Evolutionary conservation across 768 basidiomycete genomes (phyloP), one percentile per base, ranked within the genome.

Genomic region (Amanita polypyramis): DNA sequence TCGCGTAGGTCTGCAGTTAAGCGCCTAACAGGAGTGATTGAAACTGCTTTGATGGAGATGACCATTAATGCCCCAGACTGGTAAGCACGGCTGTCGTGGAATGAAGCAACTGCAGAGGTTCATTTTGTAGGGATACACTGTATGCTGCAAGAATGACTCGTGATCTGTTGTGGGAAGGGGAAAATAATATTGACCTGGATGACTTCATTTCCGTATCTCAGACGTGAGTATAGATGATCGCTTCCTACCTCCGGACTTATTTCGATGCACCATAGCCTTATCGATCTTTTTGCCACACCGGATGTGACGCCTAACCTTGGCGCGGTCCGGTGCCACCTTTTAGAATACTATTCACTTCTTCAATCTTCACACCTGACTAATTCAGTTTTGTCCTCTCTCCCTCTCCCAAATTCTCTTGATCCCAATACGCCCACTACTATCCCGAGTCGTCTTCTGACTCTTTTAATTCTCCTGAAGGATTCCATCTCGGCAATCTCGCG

Each of bases 51-150:
- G 52, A 62, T 82, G 19, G 77, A 79, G 62, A 68, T 82, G 32
- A 96, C 88, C 5, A 76, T 98, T 50, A 98, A 99, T 60, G 88
- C 92, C 10, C 82, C 88, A 27, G 90, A 97, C 63, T 99, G 96
- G 94, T 92, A 72, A 49, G 75, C 72, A 3, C 9, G 23, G 29
- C n/a, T 35, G 37, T 25, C 21, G 17, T 21, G 35, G 15, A 40
- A 51, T 15, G 20, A 36, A 21, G n/a, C 19, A 43, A 36, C 5
- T 14, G 11, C n/a, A 21, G 15, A 25, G 21, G 44, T 11, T 33
- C 30, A 30, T 17, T 41, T 44, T 23, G 32, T 54, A 96, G 91
- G 93, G 87, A 95, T 52, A 88, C 90, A 0, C 71, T 96, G 4
- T 89, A 86, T 62, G 80, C 79, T 30, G 93, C 92, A 5, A 80